Evolutionary conservation across 805 yeast genomes (phyloP).

Genomic region (Soucietia sequanensis): DNA sequence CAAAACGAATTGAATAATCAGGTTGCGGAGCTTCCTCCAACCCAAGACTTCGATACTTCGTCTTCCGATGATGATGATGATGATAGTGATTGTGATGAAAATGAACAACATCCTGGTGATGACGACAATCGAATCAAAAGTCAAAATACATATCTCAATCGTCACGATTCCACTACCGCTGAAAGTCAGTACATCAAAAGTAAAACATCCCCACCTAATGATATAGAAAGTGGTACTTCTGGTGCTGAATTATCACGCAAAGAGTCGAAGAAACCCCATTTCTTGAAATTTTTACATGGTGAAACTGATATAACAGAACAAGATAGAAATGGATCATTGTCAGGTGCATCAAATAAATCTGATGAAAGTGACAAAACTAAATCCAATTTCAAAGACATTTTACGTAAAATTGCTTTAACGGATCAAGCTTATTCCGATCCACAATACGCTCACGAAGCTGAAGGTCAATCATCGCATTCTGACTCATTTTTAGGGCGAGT

Average conservation of each 20-base stretch:
- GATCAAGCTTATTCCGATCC: constrained; percentile 27
- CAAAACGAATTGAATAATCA: constrained; percentile 9
- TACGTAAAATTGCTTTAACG: constrained; percentile 35
- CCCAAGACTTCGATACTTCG: too few species aligned
- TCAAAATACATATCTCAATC: too few species aligned
- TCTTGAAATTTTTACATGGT: constrained; percentile 8
- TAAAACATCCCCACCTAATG: too few species aligned
- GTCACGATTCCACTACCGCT: too few species aligned
- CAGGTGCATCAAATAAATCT: constrained; percentile 9
- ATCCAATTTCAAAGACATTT: constrained; percentile 23
- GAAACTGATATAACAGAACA: constrained; percentile 26
- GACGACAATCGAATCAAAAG: too few species aligned
- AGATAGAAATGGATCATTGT: constrained; percentile 6
- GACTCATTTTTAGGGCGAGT: constrained; percentile 42
- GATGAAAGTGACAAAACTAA: constrained; percentile 6
- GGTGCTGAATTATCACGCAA: too few species aligned
- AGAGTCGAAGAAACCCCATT: too few species aligned
- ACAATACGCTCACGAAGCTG: constrained; percentile 7
- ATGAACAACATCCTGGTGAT: too few species aligned
- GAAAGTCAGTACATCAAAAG: too few species aligned
- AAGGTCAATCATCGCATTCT: constrained; percentile 14
- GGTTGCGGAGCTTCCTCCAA: constrained; percentile 1
- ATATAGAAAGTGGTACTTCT: too few species aligned
- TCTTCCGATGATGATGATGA: too few species aligned
- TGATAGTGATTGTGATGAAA: constrained; percentile 10